Conservation (phyloP, 441 rosid genomes). For the Corymbia citriodora region DNA sequence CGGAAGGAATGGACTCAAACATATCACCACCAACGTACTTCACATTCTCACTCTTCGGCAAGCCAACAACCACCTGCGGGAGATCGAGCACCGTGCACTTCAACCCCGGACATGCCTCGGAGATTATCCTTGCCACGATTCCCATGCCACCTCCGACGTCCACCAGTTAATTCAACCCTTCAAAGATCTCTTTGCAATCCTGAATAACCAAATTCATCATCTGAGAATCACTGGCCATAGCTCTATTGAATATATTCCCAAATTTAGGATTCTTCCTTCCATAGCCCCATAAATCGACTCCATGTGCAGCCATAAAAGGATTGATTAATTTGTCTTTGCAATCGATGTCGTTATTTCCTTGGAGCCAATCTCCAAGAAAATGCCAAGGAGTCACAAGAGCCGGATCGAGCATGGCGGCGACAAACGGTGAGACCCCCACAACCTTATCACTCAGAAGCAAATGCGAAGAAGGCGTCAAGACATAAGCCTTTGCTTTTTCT, state of each 20-base stretch:
- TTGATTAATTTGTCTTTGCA: background rate
- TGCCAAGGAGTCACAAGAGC: slow-evolving; percentile 15
- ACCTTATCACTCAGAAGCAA: slow-evolving; percentile 24
- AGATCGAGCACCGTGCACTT: slow-evolving; percentile 35
- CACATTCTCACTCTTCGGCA: slow-evolving; percentile 15
- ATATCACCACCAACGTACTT: slow-evolving; percentile 34
- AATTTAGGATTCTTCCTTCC: slow-evolving; percentile 12
- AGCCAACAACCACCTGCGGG: slow-evolving; percentile 24
- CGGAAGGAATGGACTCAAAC: slow-evolving; percentile 35
- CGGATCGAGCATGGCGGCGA: slow-evolving; percentile 19
- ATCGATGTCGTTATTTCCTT: background rate
- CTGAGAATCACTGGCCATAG: slow-evolving; percentile 34
- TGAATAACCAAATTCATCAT: slow-evolving; percentile 25
- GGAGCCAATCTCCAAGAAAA: slow-evolving; percentile 24
- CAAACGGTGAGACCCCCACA: slow-evolving; percentile 19
- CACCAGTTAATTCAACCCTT: slow-evolving; percentile 22
- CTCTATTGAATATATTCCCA: slow-evolving; percentile 14
- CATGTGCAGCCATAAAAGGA: slow-evolving; percentile 26
- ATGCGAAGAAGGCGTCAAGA: slow-evolving; percentile 22
- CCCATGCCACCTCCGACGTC: slow-evolving; percentile 42
- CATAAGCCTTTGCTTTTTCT: slow-evolving; percentile 14
- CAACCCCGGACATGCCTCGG: slow-evolving; percentile 22
- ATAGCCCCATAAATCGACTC: slow-evolving; percentile 24
- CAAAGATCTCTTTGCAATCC: slow-evolving; percentile 22
- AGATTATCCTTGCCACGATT: slow-evolving; percentile 18